Conservation (phyloP, 2,329 filamentous ascomycete genomes). For the Myriosclerotinia curreyana region DNA sequence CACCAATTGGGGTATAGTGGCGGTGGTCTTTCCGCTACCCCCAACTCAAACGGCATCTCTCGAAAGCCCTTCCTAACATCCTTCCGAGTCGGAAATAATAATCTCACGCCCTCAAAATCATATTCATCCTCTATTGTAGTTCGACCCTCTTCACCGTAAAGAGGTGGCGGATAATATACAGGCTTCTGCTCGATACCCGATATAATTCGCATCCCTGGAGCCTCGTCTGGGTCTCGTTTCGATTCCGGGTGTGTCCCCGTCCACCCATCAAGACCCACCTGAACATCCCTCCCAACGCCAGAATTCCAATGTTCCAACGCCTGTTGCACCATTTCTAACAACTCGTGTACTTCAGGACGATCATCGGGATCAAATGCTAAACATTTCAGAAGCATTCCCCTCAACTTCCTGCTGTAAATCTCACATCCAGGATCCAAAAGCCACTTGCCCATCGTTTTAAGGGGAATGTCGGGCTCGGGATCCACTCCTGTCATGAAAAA, state of each 20-base stretch:
- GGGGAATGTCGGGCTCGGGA: not conserved
- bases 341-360: not conserved
- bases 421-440: not conserved
- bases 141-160: not conserved
- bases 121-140: not conserved
- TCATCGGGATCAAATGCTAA: not conserved
- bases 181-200: too few species aligned
- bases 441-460: not conserved
- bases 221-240: fast-evolving
- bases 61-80: not conserved
- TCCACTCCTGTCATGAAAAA: not conserved
- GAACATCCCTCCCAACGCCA: not conserved
- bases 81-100: not conserved
- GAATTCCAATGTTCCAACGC: constrained; percentile 4
- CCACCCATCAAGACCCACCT: not conserved
- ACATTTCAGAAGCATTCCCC: not conserved
- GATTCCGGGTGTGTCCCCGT: not conserved
- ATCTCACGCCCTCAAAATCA: not conserved
- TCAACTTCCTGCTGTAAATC: constrained; percentile 3
- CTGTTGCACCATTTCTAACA: not conserved
- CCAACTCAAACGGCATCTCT: constrained; percentile 1
- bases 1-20: not conserved
- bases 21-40: not conserved
- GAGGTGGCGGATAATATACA: not conserved
- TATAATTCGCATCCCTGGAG: not conserved